phyloP scores from a whole-genome alignment of 345 rosid species.

The Carallia pectinifolia region DNA sequence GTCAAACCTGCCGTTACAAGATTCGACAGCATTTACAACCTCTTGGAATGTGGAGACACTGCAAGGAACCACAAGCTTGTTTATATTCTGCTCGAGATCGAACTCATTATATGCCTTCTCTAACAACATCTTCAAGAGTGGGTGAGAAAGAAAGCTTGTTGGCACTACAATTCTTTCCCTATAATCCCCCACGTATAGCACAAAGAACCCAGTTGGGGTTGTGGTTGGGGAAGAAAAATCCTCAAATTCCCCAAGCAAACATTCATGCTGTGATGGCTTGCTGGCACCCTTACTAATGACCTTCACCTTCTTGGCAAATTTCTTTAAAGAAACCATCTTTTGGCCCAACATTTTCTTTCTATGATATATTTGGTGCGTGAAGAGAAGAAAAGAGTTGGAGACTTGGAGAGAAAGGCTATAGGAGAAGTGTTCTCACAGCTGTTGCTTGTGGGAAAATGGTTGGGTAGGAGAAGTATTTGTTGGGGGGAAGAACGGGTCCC shows the following conservation, averaged over 20 bases:
- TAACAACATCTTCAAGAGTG: constrained; percentile 74
- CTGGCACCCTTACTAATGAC: constrained; percentile 31
- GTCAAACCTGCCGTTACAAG: constrained; percentile 66
- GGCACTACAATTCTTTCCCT: constrained; percentile 68
- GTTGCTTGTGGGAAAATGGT: not conserved
- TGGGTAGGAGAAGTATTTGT: constrained; percentile 18
- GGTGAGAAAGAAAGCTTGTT: constrained; percentile 68
- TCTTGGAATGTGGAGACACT: constrained; percentile 64
- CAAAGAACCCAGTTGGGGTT: constrained; percentile 74
- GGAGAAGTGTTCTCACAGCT: not conserved
- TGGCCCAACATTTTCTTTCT: constrained; percentile 54
- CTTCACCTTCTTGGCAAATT: constrained; percentile 72
- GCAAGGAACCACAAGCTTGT: constrained; percentile 73
- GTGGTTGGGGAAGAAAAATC: constrained; percentile 12
- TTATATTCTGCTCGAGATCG: constrained; percentile 43
- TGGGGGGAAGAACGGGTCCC: constrained; percentile 12
- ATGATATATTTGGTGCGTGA: not conserved
- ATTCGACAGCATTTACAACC: constrained; percentile 63
- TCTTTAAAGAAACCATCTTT: constrained; percentile 72
- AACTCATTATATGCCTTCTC: constrained; percentile 75
- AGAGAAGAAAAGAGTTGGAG: not conserved
- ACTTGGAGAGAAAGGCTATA: not conserved
- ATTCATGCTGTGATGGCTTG: constrained; percentile 38
- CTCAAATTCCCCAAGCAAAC: constrained; percentile 39
- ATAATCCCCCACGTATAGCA: constrained; percentile 75